A percentile compares a stretch with the other conserved stretches of the same genome.
Evolutionary conservation across 2,329 filamentous ascomycete species (phyloP).

Genomic region (Emmonsiellopsis sp.): DNA sequence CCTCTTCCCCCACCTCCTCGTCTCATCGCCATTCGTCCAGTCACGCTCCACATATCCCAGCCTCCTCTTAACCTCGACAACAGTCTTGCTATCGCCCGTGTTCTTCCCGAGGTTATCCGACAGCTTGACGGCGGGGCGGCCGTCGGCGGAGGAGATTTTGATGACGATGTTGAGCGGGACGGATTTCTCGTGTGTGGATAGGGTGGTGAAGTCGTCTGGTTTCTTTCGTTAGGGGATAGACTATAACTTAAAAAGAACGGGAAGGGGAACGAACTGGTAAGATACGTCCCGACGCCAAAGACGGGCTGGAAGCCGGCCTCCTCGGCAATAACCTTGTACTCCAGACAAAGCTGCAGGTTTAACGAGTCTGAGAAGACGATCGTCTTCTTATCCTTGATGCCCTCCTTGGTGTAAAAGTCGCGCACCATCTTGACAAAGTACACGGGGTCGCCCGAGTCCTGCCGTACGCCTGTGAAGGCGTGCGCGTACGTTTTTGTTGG

Average conservation of each 20-base stretch:
- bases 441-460: conserved; percentile 81
- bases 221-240: background rate
- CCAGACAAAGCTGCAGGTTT: conserved; percentile 79
- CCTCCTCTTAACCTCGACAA: conserved; percentile 73
- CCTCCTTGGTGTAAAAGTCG: conserved; percentile 67
- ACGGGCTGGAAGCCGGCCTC: conserved; percentile 71
- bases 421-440: conserved; percentile 71
- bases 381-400: conserved; percentile 70
- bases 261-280: conserved; percentile 56
- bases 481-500: conserved; percentile 61
- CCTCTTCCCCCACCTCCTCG: conserved; percentile 60
- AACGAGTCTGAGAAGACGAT: conserved; percentile 95
- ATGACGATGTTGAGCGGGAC: conserved; percentile 95
- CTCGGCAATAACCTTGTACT: conserved; percentile 81
- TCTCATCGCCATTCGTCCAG: conserved; percentile 80
- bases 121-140: conserved; percentile 81
- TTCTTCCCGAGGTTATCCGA: conserved; percentile 91
- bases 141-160: conserved; percentile 79
- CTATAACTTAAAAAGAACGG: background rate
- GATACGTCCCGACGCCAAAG: conserved; percentile 90
- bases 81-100: conserved; percentile 71
- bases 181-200: conserved; percentile 69
- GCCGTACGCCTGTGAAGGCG: conserved; percentile 72
- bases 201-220: conserved; percentile 69
- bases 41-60: conserved; percentile 78